A percentile compares a stretch with the other conserved stretches of the same genome.
Conservation (phyloP, 2,329 filamentous ascomycete genomes). For the Trichophyton simii region DNA sequence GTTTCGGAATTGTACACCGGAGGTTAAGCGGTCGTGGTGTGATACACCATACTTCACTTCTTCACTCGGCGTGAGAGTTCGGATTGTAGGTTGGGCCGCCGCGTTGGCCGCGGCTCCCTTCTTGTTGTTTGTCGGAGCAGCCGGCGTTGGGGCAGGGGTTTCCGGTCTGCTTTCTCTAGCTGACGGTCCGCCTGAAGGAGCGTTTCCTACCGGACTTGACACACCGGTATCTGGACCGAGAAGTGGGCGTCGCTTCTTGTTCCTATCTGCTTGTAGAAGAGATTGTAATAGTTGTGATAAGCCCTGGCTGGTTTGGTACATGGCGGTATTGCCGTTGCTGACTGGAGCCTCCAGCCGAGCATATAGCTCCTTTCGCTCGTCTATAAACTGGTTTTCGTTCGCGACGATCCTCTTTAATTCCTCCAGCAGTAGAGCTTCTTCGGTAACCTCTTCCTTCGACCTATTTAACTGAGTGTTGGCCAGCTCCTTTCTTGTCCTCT, state of each 20-base stretch:
- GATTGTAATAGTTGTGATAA: slow-evolving; percentile 70
- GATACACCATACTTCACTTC: slow-evolving; percentile 72
- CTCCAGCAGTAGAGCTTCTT: slow-evolving; percentile 78
- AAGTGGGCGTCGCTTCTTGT: slow-evolving; percentile 71
- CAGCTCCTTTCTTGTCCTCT: slow-evolving; percentile 70
- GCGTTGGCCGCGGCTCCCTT: slow-evolving; percentile 30
- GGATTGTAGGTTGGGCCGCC: slow-evolving; percentile 43
- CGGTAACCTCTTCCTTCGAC: slow-evolving; percentile 74
- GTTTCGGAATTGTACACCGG: slow-evolving; percentile 80
- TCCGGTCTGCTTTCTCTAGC: slow-evolving; percentile 23
- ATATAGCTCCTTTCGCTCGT: slow-evolving; percentile 78
- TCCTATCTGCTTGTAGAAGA: slow-evolving; percentile 70
- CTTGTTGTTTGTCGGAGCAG: slow-evolving; percentile 25
- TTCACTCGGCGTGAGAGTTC: slow-evolving; percentile 62
- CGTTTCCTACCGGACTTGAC: slow-evolving; percentile 39
- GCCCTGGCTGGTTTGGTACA: slow-evolving; percentile 70
- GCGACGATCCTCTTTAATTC: slow-evolving; percentile 87
- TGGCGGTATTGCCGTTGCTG: slow-evolving; percentile 55
- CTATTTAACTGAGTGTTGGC: slow-evolving; percentile 67
- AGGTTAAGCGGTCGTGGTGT: slow-evolving; percentile 70
- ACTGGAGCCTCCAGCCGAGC: slow-evolving; percentile 71
- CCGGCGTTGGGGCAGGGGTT: slow-evolving; percentile 25
- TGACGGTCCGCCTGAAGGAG: slow-evolving; percentile 22
- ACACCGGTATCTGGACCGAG: slow-evolving; percentile 45
- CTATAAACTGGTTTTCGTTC: slow-evolving; percentile 72